phyloP scores from a whole-genome alignment of 2,329 filamentous ascomycete genomes.

The Cyphellophora attinorum region DNA sequence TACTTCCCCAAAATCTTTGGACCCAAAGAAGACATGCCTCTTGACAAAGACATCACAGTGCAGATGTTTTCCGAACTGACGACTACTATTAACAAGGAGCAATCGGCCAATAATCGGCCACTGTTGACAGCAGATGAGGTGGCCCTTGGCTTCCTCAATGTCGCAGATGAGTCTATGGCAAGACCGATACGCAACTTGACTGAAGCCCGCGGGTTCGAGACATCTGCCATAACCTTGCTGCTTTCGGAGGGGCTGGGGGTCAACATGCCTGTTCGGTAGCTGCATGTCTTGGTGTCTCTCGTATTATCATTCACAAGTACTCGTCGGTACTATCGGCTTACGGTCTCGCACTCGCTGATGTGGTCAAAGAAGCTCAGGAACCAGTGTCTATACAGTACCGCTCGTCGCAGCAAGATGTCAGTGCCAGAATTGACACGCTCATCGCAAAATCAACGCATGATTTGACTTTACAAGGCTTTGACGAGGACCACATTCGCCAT shows the following conservation, averaged over 20 bases:
- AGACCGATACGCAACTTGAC: slow-evolving; percentile 21
- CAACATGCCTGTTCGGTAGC: slow-evolving; percentile 35
- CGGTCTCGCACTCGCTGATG: slow-evolving; percentile 33
- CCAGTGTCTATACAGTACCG: slow-evolving; percentile 21
- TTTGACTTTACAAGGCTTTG: slow-evolving; percentile 35
- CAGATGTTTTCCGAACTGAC: slow-evolving; percentile 34
- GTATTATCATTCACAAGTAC: slow-evolving; percentile 34
- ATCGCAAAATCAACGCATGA: slow-evolving; percentile 48
- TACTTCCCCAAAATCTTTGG: slow-evolving; percentile 94
- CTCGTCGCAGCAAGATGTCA: slow-evolving; percentile 46
- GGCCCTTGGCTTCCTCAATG: slow-evolving; percentile 31
- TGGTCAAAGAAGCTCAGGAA: slow-evolving; percentile 28
- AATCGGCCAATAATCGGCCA: slow-evolving; percentile 15
- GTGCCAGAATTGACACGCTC: slow-evolving; percentile 58
- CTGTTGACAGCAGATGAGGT: slow-evolving; percentile 26
- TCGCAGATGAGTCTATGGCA: slow-evolving; percentile 34
- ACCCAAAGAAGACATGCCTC: slow-evolving; percentile 64
- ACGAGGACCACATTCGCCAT: slow-evolving; percentile 28
- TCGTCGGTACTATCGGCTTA: slow-evolving; percentile 35
- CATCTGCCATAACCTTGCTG: slow-evolving; percentile 21
- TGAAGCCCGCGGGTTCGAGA: slow-evolving; percentile 20
- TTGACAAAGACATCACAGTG: slow-evolving; percentile 33
- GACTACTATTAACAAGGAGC: slow-evolving; percentile 30
- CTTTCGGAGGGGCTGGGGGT: slow-evolving; percentile 26
- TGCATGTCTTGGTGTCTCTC: slow-evolving; percentile 29